Evolutionary conservation across 805 yeast genomes (phyloP), one percentile per base, ranked within the genome.

Genomic region (Geotrichum ghanense): DNA sequence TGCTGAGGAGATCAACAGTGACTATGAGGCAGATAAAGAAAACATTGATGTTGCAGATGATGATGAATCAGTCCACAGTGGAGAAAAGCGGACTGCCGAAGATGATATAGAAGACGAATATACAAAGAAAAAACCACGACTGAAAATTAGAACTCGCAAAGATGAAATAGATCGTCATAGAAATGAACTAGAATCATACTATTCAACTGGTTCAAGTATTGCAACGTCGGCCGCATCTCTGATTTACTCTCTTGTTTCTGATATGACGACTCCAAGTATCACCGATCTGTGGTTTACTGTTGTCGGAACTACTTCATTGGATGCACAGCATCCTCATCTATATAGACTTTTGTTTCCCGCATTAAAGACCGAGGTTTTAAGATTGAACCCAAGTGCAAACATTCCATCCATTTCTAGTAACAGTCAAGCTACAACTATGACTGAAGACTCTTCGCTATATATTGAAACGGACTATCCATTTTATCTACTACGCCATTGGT

Each of bases 401-500:
- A 9, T 39, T 21, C 25, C 42, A n/a, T 5, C 24, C 4, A 39
- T 21, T 6, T 39, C 42, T 10, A 71, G 71, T 6, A 48, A 42
- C 14, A 12, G 19, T 55, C 62, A n/a, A 53, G 25, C 45, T 20
- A 43, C 27, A 2, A 48, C 54, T 5, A 48, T 51, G 2, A 55
- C 59, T 3, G 56, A 56, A 6, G 61, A 59, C 43, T 50, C 58
- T 5, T 59, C 75, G 1, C 64, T 92, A 22, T 71, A 73, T 21
- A 68, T 86, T 16, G 95, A 86, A 56, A 76, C 81, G 22, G 98
- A 94, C 63, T 92, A 84, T 63, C 79, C 87, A 49, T 67, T 92
- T 41, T 92, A 89, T 59, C 65, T 94, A 37, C 69, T 92, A 42
- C 79, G 97, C 42, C 97, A 90, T 62, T 89, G 97, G 86, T 83